Evolutionary conservation across 2,329 filamentous ascomycete species (phyloP).

Genomic region (Stenocarpella maydis): DNA sequence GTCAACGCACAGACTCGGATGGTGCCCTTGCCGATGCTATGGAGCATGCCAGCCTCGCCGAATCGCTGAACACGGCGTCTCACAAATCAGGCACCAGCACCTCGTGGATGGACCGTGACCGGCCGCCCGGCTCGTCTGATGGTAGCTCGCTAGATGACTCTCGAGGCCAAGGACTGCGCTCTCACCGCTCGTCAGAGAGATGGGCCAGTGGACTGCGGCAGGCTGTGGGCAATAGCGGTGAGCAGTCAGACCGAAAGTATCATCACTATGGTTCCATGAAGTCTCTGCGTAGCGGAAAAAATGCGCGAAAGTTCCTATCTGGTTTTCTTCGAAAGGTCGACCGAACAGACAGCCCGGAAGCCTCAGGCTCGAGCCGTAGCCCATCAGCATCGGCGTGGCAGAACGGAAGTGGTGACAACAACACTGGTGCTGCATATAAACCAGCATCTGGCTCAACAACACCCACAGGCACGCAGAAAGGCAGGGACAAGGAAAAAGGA

Average conservation of each 20-base stretch:
- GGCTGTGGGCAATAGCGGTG: neutral
- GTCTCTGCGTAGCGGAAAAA: slow-evolving; percentile 47
- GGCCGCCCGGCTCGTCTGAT: slow-evolving; percentile 58
- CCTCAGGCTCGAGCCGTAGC: slow-evolving; percentile 24
- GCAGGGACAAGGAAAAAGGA: slow-evolving; percentile 43
- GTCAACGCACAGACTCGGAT: slow-evolving; percentile 41
- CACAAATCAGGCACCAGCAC: slow-evolving; percentile 44
- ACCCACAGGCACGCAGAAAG: slow-evolving; percentile 37
- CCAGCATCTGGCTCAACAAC: slow-evolving; percentile 25
- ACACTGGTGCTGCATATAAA: neutral
- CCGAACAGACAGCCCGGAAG: slow-evolving; percentile 41
- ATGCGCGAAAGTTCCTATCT: slow-evolving; percentile 52
- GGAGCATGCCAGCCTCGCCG: slow-evolving; percentile 53
- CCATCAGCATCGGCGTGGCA: slow-evolving; percentile 8
- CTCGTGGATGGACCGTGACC: slow-evolving; percentile 48
- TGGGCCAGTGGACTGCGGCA: slow-evolving; percentile 26
- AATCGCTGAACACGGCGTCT: slow-evolving; percentile 46
- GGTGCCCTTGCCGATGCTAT: slow-evolving; percentile 54
- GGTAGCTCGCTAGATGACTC: slow-evolving; percentile 54
- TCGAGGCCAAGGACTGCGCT: slow-evolving; percentile 42
- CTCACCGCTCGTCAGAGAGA: slow-evolving; percentile 24
- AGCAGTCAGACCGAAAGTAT: slow-evolving; percentile 12
- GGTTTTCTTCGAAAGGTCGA: slow-evolving; percentile 50
- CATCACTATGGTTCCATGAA: slow-evolving; percentile 23
- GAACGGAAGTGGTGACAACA: slow-evolving; percentile 20